phyloP scores from a whole-genome alignment of 2,329 filamentous ascomycete species.

The Phaeoacremonium minimum region DNA sequence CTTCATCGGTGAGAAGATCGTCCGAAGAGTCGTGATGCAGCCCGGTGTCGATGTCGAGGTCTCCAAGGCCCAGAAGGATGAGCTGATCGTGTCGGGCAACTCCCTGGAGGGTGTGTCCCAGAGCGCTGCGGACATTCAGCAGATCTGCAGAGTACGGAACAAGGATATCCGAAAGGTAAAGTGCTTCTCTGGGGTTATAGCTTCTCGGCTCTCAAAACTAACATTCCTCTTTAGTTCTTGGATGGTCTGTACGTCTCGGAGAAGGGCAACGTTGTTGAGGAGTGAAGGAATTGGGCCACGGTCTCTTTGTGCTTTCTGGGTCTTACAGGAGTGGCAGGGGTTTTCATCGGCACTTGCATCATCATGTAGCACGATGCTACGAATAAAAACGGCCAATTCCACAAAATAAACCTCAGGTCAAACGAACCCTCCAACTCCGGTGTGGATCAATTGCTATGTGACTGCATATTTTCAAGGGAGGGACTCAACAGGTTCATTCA shows the following conservation, averaged over 20 bases:
- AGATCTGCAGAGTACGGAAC: conserved; percentile 99
- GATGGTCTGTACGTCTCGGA: conserved; percentile 99
- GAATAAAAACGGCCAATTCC: conserved; percentile 24
- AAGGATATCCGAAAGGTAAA: conserved; percentile 99
- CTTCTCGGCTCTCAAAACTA: conserved; percentile 7
- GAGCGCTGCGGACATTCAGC: conserved; percentile 98
- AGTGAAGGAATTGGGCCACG: conserved; percentile 37
- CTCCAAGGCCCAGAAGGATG: conserved; percentile 94
- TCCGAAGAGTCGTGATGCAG: conserved; percentile 86
- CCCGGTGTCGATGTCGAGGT: conserved; percentile 85
- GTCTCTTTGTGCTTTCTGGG: conserved; percentile 49
- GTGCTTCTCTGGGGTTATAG: conserved; percentile 12
- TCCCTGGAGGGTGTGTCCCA: conserved; percentile 96
- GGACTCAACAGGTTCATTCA: too few relatives aligned
- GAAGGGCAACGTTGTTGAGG: conserved; percentile 89
- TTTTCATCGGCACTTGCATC: conserved; percentile 51
- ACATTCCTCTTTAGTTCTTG: conserved; percentile 71
- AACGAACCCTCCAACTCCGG: too few relatives aligned
- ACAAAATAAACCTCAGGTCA: too few relatives aligned
- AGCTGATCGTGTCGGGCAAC: conserved; percentile 91
- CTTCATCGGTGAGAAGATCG: conserved; percentile 99
- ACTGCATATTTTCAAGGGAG: too few relatives aligned
- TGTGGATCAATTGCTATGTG: too few relatives aligned
- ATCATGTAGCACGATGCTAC: conserved; percentile 45
- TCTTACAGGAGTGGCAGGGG: conserved; percentile 59